Base-by-base conservation (phyloP, 73 alveolate species). In the Tetrahymena borealis region DNA sequence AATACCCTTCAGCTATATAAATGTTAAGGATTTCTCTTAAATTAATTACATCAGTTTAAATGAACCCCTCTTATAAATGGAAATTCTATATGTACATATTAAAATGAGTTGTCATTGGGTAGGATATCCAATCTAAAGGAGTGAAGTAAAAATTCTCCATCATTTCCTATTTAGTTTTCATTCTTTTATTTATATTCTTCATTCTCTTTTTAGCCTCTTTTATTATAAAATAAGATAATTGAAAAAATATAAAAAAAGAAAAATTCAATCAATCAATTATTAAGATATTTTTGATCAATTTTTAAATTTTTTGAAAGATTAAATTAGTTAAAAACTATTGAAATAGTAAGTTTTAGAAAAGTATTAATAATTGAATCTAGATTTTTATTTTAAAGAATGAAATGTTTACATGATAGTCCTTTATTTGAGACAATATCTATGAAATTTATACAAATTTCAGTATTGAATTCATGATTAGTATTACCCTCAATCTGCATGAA, bases 1-100 rank as follows among this genome's bases (percentile, higher is more conserved):
- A 93, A 40, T 79, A 93, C 11, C 95, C 95, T 40, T 93, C 95
- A 8, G 95, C 95, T 31, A 93, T 93, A 33, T 79, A 93, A 40
- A 93, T 40, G 79, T 93, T 93, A 16, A 93, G 40, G 15, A 93
- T 32, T 79, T 93, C 95, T 36, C 95, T 93, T 13, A 93, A 77
- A 36, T 93, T 93, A 8, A 93, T 35, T 6, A 60, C 28, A 16
- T 60, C 85, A 20, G 85, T 60, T 60, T 60, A 60, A 60, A 60
- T 60, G 28, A 60, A 60, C 3, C 85, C 85, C 37, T 60, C 85
- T 6, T 60, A 32, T 4, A 60, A 35, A n/a, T 60, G 20, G 85
- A 60, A 60, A 60, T 60, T 60, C 32, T 60, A 60, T 0, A 60
- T 60, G 28, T 60, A 60, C 35, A 60, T 60, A 60, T 60, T 60